Evolutionary conservation across 495 filamentous ascomycete species (phyloP).

Genomic region (Lichina pygmaea): DNA sequence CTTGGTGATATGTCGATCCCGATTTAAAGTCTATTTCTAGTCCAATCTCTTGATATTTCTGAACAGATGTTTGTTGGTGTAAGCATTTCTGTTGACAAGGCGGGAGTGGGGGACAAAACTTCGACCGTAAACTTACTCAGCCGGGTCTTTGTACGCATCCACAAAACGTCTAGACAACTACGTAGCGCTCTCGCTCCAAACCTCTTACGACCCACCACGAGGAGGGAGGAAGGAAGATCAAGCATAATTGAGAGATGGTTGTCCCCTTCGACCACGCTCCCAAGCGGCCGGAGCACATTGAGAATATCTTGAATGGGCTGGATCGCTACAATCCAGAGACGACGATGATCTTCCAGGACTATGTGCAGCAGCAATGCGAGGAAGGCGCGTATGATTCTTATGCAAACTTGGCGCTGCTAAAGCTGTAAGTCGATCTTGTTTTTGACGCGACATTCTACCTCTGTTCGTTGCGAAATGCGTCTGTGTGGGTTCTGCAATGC

Average conservation of each 20-base stretch:
- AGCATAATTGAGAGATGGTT: conserved; percentile 12
- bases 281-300: conserved; percentile 69
- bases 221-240: not conserved
- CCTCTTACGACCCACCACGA: too few species aligned
- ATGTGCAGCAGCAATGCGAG: conserved; percentile 87
- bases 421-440: conserved; percentile 48
- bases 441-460: not conserved
- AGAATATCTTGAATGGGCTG: conserved; percentile 73
- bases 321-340: conserved; percentile 98
- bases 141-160: not conserved
- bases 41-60: too few species aligned
- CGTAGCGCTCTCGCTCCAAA: not conserved
- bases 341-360: conserved; percentile 78
- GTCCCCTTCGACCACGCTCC: conserved; percentile 22
- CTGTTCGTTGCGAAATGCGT: not conserved
- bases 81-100: too few species aligned
- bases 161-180: not conserved
- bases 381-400: conserved; percentile 81
- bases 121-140: too few species aligned
- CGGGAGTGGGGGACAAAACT: too few species aligned
- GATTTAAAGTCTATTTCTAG: too few species aligned
- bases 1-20: too few species aligned
- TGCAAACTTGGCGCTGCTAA: conserved; percentile 82
- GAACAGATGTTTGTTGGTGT: too few species aligned
- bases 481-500: too few species aligned